These are phyloP conservation scores for Neophaeococcomyces mojaviensis DNA, from an alignment of 2,329 filamentous ascomycete genomes.

Conservation along the genomic window DNA sequence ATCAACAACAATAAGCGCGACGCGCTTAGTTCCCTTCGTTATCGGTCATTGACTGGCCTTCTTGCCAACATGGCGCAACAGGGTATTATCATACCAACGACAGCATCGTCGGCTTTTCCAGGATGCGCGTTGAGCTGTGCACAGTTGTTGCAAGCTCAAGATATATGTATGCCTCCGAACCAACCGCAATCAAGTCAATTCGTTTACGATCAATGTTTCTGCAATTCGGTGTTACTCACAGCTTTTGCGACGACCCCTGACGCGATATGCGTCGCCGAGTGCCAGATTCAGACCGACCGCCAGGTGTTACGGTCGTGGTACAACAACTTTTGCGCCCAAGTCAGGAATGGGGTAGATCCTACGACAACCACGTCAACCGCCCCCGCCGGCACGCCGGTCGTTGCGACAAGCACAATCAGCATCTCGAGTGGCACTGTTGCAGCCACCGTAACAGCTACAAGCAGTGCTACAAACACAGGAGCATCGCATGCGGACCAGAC, in stretches of 20 bases:
- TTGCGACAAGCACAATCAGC: conserved; percentile 15
- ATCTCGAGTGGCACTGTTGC: conserved; percentile 18
- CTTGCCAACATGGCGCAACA: conserved; percentile 3
- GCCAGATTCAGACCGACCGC: conserved; percentile 46
- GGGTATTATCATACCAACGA: conserved; percentile 28
- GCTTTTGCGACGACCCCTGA: conserved; percentile 50
- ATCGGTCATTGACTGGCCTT: neutral
- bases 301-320: conserved; percentile 63
- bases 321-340: conserved; percentile 52
- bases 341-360: conserved; percentile 32
- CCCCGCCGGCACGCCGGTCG: conserved; percentile 24
- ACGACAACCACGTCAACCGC: conserved; percentile 24
- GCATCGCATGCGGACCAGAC: conserved; percentile 1
- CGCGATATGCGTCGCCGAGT: conserved; percentile 57
- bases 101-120: conserved; percentile 46
- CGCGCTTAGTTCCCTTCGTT: neutral
- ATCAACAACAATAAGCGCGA: neutral
- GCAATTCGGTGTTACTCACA: conserved; percentile 53
- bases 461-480: conserved; percentile 21
- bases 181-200: conserved; percentile 41
- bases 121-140: conserved; percentile 55
- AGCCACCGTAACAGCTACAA: conserved; percentile 19
- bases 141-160: conserved; percentile 61
- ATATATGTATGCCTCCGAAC: conserved; percentile 58
- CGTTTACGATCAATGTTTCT: conserved; percentile 66